phyloP scores from a whole-genome alignment of 2,329 filamentous ascomycete species.

The Talaromyces piceae region DNA sequence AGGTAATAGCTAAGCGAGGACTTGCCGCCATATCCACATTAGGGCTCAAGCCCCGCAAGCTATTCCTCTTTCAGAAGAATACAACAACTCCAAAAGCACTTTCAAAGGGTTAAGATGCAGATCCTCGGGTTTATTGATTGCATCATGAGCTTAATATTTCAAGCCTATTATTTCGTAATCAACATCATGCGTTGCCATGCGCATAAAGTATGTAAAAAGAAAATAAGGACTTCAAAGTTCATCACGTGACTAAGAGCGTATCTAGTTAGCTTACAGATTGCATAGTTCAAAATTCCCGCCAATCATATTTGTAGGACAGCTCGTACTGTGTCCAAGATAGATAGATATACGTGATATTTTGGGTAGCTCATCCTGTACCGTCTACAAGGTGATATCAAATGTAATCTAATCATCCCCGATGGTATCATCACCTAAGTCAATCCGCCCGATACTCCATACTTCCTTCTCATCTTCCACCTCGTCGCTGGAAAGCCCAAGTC shows the following conservation, averaged over 20 bases:
- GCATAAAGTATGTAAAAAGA: not conserved
- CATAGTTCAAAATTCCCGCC: not conserved
- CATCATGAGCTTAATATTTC: not conserved
- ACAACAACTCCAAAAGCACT: not conserved
- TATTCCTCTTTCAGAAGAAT: slow-evolving; percentile 15
- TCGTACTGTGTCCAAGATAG: not conserved
- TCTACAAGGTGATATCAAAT: not conserved
- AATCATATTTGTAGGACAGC: not conserved
- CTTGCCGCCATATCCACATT: slow-evolving; percentile 22
- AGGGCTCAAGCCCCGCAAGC: slow-evolving; percentile 28
- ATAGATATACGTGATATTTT: not conserved
- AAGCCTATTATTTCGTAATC: too few species aligned
- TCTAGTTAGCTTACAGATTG: not conserved
- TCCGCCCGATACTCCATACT: slow-evolving; percentile 88
- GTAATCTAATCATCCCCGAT: slow-evolving; percentile 27
- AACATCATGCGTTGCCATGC: not conserved
- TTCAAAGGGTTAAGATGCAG: not conserved
- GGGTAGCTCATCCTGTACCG: not conserved
- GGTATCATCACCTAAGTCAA: slow-evolving; percentile 63
- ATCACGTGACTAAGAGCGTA: not conserved
- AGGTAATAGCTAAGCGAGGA: slow-evolving; percentile 36
- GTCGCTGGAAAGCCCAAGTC: slow-evolving; percentile 78
- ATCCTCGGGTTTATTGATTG: not conserved
- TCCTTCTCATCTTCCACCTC: slow-evolving; percentile 92
- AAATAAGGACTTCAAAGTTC: not conserved